phyloP scores from a whole-genome alignment of 2,329 filamentous ascomycete species.

The Ceratocystis alfenasii region DNA sequence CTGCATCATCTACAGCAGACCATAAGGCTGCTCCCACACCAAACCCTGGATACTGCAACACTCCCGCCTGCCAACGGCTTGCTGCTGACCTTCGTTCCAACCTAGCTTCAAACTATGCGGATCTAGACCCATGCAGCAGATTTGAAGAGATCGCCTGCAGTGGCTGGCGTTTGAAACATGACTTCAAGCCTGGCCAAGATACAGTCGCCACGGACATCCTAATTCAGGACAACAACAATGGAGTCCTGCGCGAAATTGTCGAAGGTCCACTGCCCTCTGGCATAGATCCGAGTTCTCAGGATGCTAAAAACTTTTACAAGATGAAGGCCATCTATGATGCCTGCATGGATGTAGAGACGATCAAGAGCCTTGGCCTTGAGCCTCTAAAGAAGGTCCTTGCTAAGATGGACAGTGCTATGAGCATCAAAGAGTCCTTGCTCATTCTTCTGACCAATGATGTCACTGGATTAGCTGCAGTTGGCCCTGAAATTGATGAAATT shows the following conservation, averaged over 20 bases:
- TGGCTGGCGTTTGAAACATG: slow-evolving; percentile 52
- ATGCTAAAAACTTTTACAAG: slow-evolving; percentile 54
- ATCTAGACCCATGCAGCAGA: slow-evolving; percentile 55
- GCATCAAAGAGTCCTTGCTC: slow-evolving; percentile 34
- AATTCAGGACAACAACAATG: slow-evolving; percentile 49
- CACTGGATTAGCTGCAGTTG: slow-evolving; percentile 30
- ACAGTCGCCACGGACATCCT: slow-evolving; percentile 48
- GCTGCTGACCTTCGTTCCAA: slow-evolving; percentile 28
- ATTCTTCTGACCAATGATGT: slow-evolving; percentile 38
- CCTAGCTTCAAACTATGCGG: slow-evolving; percentile 37
- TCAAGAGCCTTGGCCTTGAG: slow-evolving; percentile 42
- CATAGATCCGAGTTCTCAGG: slow-evolving; percentile 29
- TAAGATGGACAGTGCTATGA: slow-evolving; percentile 31
- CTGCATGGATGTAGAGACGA: slow-evolving; percentile 50
- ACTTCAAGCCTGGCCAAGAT: slow-evolving; percentile 52
- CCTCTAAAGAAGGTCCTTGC: slow-evolving; percentile 47
- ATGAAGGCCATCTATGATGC: slow-evolving; percentile 52
- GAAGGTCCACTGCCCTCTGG: slow-evolving; percentile 43
- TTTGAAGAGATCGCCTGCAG: slow-evolving; percentile 58
- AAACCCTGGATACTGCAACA: slow-evolving; percentile 22
- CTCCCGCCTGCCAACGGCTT: slow-evolving; percentile 28
- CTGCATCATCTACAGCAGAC: too few relatives aligned
- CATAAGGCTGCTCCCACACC: too few relatives aligned
- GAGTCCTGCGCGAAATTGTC: slow-evolving; percentile 49
- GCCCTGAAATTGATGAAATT: slow-evolving; percentile 34